Evolutionary conservation across 2,329 filamentous ascomycete genomes (phyloP), one percentile per base, ranked within the genome.

Genomic region (Didymella glomerata): DNA sequence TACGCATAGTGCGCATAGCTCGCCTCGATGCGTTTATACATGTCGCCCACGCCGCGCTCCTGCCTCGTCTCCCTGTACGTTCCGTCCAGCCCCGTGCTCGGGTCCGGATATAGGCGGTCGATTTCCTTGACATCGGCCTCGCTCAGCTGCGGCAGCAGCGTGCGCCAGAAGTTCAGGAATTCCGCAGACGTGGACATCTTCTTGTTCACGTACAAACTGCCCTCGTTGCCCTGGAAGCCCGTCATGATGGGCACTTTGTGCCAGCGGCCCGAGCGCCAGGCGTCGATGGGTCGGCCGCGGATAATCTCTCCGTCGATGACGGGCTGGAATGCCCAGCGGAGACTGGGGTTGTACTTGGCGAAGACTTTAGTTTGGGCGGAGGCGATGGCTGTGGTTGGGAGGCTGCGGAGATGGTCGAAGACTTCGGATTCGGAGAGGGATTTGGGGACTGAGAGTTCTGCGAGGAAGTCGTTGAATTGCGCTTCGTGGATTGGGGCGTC

Each of bases 151-250:
- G 89, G 89, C 13, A 92, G 82, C 10, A 92, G 82, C 0, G 76
- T 79, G 0, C 76, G 72, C 79, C 90, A 91, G 74, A 91, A 90
- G 2, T 72, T 59, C 3, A 79, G 80, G 70, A 91, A 89, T 11
- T 87, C 81, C 0, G 72, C 76, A 11, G 82, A 77, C 2, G 78
- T 79, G 14, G 80, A 76, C 52, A 84, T 79, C 7, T 72, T 66
- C 14, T 78, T 73, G 0, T 87, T 84, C 0, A 91, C 84, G 69
- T 91, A 92, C 36, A 81, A 73, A 0, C 86, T 83, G 16, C 89
- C 90, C 73, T 92, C 90, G 68, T 91, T 87, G 38, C 86, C 85
- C 74, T 88, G 88, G 79, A 88, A 92, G 8, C 89, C 89, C 0
- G 88, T 90, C 48, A 92, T 77, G 48, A 92, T 82, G 8, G 87